These are phyloP conservation scores for Elsinoe batatas DNA, from an alignment of 2,329 filamentous ascomycete genomes.

Conservation along the genomic window DNA sequence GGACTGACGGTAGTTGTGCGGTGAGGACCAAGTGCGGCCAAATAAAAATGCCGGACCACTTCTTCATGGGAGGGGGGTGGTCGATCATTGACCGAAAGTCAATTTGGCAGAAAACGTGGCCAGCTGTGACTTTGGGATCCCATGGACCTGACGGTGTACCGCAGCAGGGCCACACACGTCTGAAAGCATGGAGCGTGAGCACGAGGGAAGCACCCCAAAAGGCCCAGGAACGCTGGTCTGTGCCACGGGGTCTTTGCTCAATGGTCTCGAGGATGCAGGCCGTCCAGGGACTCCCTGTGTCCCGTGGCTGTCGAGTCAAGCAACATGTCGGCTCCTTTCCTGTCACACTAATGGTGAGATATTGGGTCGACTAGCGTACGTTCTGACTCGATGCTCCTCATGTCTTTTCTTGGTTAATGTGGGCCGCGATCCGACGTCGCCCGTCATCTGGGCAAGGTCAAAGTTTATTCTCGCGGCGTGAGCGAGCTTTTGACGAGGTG, in stretches of 20 bases:
- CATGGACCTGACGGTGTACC: neutral
- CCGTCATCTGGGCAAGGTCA: slow-evolving; percentile 6
- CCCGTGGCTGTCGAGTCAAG: slow-evolving; percentile 1
- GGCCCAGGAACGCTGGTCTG: slow-evolving; percentile 10
- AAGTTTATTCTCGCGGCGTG: neutral
- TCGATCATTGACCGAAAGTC: slow-evolving; percentile 5
- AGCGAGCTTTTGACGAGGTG: neutral
- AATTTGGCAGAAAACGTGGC: slow-evolving; percentile 11
- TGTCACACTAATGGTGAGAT: slow-evolving; percentile 5
- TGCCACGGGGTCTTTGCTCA: slow-evolving; percentile 1
- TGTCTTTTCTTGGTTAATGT: neutral
- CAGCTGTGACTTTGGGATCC: neutral
- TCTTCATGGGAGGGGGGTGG: neutral
- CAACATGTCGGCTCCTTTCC: slow-evolving; percentile 10
- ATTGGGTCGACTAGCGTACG: slow-evolving; percentile 1
- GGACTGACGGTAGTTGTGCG: neutral
- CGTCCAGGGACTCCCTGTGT: neutral
- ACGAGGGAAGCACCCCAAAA: neutral
- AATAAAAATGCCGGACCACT: slow-evolving; percentile 9
- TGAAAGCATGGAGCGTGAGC: neutral
- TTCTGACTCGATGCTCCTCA: neutral
- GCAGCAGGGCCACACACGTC: neutral
- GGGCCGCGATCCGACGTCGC: slow-evolving; percentile 4
- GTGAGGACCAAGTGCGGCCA: slow-evolving; percentile 5
- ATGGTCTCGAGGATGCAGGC: neutral